phyloP scores from a whole-genome alignment of 1,284 basidiomycete species.

The Violaceomyces palustris region DNA sequence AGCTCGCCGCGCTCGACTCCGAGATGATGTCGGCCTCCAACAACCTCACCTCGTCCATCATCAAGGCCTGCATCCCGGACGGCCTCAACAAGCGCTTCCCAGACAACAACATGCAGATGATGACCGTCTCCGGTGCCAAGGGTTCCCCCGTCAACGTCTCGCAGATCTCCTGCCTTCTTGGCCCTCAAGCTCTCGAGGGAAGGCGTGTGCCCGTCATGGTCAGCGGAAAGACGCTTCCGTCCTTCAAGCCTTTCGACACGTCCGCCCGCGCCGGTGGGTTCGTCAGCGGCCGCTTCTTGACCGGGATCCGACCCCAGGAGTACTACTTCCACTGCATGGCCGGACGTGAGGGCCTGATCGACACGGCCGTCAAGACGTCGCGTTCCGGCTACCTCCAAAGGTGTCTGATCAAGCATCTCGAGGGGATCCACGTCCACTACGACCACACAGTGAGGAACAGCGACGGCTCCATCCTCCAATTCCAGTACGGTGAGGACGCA shows the following conservation, averaged over 20 bases:
- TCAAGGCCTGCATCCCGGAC: conserved; percentile 72
- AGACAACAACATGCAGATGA: conserved; percentile 98
- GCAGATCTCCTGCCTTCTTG: conserved; percentile 93
- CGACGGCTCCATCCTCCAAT: conserved; percentile 89
- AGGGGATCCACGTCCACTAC: conserved; percentile 92
- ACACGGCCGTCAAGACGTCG: conserved; percentile 98
- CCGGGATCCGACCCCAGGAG: conserved; percentile 95
- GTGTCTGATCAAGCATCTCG: conserved; percentile 96
- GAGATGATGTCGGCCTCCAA: conserved; percentile 64
- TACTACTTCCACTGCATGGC: conserved; percentile 99
- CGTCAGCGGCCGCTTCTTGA: conserved; percentile 98
- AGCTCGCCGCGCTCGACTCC: conserved; percentile 93
- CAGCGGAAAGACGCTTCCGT: conserved; percentile 94
- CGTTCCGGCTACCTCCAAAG: conserved; percentile 97
- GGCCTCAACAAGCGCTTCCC: conserved; percentile 73
- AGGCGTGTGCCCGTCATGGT: conserved; percentile 99
- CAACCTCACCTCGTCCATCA: conserved; percentile 73
- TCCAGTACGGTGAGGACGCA: conserved; percentile 93
- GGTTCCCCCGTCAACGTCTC: conserved; percentile 95
- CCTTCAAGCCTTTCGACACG: conserved; percentile 95
- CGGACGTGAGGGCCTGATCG: conserved; percentile 95
- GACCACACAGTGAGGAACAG: conserved; percentile 96
- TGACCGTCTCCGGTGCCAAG: conserved; percentile 98
- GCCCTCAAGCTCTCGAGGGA: conserved; percentile 96
- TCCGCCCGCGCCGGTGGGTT: conserved; percentile 97